These are phyloP conservation scores for Populus hybrid DNA, from an alignment of 441 rosid genomes.

Conservation along the genomic window DNA sequence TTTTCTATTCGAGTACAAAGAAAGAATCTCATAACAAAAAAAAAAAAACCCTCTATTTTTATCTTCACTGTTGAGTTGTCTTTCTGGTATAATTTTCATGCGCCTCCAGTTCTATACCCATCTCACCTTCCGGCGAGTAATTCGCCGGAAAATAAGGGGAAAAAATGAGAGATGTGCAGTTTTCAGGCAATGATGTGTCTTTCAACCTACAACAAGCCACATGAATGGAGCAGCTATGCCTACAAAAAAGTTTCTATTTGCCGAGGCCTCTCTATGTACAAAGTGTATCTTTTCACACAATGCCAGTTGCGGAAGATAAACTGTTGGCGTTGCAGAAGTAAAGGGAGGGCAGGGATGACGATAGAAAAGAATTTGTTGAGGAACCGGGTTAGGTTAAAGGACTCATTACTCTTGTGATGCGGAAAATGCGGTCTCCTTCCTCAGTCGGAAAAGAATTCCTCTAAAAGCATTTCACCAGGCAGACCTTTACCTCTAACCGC, in stretches of 20 bases:
- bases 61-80: not conserved
- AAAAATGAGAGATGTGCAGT: not conserved
- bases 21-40: not conserved
- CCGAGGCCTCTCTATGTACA: constrained; percentile 12
- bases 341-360: not conserved
- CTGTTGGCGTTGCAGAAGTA: not conserved
- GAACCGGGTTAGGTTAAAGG: not conserved
- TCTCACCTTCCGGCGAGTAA: not conserved
- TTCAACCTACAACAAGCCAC: not conserved
- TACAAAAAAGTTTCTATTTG: not conserved
- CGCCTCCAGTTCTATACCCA: not conserved
- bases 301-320: not conserved
- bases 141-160: not conserved
- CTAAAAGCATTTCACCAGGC: constrained; percentile 8
- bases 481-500: constrained; percentile 19
- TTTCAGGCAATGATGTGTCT: not conserved
- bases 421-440: not conserved
- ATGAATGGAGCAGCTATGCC: not conserved
- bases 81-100: not conserved
- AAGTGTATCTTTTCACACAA: not conserved
- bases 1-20: not conserved
- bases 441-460: constrained; percentile 37
- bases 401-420: not conserved
- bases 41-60: not conserved
- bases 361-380: not conserved